Conservation (phyloP, 129 eudicot species). For the Glebionis coronaria region DNA sequence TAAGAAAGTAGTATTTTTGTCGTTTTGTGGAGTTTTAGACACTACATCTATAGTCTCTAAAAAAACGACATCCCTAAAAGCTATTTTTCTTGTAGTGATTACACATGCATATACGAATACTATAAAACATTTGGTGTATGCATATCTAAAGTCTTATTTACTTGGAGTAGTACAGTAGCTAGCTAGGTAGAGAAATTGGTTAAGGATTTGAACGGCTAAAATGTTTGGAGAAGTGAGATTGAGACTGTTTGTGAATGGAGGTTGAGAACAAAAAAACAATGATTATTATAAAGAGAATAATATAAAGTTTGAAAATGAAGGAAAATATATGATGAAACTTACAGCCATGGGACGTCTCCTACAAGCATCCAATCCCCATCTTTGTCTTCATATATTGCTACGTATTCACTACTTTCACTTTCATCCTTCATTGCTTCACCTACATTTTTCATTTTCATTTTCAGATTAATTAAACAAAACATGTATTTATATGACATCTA, state of each 20-base stretch:
- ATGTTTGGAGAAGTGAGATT: conserved; percentile 4
- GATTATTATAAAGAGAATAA: conserved; percentile 20
- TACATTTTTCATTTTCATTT: not conserved
- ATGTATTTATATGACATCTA: too few relatives aligned
- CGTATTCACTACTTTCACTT: conserved; percentile 55
- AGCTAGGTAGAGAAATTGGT: not conserved
- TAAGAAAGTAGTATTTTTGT: too few relatives aligned
- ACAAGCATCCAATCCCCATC: conserved; percentile 94
- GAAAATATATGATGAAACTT: conserved; percentile 29
- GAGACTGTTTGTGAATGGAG: conserved; percentile 7
- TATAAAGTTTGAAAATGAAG: not conserved
- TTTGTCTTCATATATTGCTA: conserved; percentile 89
- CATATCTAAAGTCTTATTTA: not conserved
- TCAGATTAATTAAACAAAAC: too few relatives aligned
- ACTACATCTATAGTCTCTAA: too few relatives aligned
- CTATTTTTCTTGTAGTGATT: too few relatives aligned
- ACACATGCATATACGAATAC: too few relatives aligned
- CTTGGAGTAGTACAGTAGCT: not conserved
- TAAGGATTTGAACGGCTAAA: conserved; percentile 9
- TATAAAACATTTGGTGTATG: not conserved
- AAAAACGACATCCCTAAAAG: too few relatives aligned
- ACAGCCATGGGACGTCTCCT: conserved; percentile 86
- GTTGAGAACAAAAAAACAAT: conserved; percentile 24
- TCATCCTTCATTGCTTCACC: conserved; percentile 54
- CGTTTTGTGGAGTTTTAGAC: too few relatives aligned